phyloP scores from a whole-genome alignment of 1,284 basidiomycete species.

The Microbotryum saponariae region DNA sequence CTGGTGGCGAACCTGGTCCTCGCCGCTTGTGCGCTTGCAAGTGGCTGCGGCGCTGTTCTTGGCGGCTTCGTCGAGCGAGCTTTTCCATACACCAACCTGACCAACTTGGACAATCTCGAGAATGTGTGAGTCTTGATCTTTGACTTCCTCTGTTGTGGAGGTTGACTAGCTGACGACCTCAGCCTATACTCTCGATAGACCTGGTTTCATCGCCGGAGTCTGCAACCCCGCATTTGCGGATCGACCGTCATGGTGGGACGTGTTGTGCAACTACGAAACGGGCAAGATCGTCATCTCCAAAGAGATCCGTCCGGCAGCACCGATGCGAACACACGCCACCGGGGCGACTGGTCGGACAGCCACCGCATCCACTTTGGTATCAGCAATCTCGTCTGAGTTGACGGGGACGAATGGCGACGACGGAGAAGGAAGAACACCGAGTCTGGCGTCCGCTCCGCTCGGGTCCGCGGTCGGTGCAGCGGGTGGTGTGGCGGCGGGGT shows the following conservation, averaged over 20 bases:
- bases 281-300: conserved; percentile 78
- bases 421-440: too few species aligned
- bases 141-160: background rate
- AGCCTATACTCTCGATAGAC: conserved; percentile 46
- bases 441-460: too few species aligned
- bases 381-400: too few species aligned
- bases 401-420: too few species aligned
- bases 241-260: conserved; percentile 72
- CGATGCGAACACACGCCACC: too few species aligned
- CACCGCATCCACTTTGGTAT: too few species aligned
- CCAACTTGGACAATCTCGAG: conserved; percentile 80
- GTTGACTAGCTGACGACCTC: background rate
- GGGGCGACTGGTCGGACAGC: too few species aligned
- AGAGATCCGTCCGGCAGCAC: conserved; percentile 54
- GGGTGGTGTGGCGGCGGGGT: too few species aligned
- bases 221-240: conserved; percentile 93
- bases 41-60: conserved; percentile 78
- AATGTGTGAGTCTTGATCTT: conserved; percentile 55
- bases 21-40: conserved; percentile 83
- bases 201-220: conserved; percentile 89
- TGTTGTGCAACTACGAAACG: conserved; percentile 80
- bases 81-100: conserved; percentile 88
- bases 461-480: too few species aligned
- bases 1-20: conserved; percentile 83
- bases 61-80: conserved; percentile 78